Conservation (phyloP, 2,329 filamentous ascomycete species). For the Parasarocladium wereldwijsianum region DNA sequence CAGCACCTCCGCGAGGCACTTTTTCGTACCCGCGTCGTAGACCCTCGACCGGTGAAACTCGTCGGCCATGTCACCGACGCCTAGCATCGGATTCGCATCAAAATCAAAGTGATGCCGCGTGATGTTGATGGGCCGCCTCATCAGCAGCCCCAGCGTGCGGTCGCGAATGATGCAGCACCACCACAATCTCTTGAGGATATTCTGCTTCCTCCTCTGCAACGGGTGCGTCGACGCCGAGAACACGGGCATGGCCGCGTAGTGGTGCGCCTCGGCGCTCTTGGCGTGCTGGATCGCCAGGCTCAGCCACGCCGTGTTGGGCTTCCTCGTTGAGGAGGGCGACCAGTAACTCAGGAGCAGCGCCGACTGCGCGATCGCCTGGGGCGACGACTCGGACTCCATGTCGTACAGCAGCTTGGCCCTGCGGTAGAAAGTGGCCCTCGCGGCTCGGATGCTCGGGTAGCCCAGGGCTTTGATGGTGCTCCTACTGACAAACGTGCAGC, state of each 20-base stretch:
- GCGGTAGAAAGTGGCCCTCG: constrained; percentile 27
- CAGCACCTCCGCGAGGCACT: constrained; percentile 26
- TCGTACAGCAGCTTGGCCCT: constrained; percentile 25
- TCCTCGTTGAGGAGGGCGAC: constrained; percentile 19
- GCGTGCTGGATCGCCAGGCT: constrained; percentile 34
- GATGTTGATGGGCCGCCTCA: constrained; percentile 35
- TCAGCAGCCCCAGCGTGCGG: constrained; percentile 30
- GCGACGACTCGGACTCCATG: constrained; percentile 27
- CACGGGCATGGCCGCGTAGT: constrained; percentile 20
- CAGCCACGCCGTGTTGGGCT: constrained; percentile 33
- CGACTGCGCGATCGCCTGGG: constrained; percentile 24
- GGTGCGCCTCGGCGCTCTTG: constrained; percentile 27
- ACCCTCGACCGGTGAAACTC: constrained; percentile 30
- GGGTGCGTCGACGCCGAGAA: constrained; percentile 15
- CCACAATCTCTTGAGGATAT: constrained; percentile 34
- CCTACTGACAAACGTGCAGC: constrained; percentile 26
- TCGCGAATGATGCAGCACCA: constrained; percentile 40
- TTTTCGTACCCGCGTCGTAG: constrained; percentile 29
- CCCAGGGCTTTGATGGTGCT: constrained; percentile 24
- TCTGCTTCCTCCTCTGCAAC: constrained; percentile 20
- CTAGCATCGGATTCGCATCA: constrained; percentile 19
- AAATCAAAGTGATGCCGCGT: constrained; percentile 30
- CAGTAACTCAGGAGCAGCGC: constrained; percentile 28
- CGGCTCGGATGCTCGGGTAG: constrained; percentile 25
- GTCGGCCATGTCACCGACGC: constrained; percentile 26